Evolutionary conservation across 139 green algal species (phyloP), one percentile per base, ranked within the genome.

Genomic region (Parachlorella kessleri): DNA sequence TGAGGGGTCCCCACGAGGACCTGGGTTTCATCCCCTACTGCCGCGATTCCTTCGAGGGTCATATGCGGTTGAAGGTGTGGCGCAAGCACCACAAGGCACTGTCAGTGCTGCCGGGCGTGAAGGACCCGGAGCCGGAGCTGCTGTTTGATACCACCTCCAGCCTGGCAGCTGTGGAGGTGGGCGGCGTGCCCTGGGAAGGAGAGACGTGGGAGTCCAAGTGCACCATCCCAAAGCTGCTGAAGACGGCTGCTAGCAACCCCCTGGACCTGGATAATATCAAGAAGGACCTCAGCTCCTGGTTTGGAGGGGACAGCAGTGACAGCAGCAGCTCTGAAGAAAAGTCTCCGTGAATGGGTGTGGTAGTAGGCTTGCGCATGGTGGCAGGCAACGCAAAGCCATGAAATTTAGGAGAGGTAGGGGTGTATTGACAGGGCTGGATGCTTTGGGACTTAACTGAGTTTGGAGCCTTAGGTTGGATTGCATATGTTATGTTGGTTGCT

Each of bases 11-110:
- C 33, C 95, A 91, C 30, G 82, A 81, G 24, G 69, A 87, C 28
- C 33, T 88, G 32, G 94, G 94, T 10, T 80, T 98, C 6, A 76
- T 85, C 0, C 89, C 92, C 24, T 85, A 94, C 40, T 98, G 94
- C 84, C 85, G 89, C 75, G 95, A 99, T 88, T 96, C 92, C 23
- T 99, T 99, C 76, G 89, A 84, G 67, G 95, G 94, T 35, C 14
- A 14, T 14, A 59, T 59, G 14, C 48, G 21, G 48, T 59, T 59
- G 48, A 14, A 59, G 48, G 21, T 59, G 14, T 59, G 48, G 48
- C 48, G 48, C 48, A 59, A 59, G 48, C 48, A 18, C 14, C 14
- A 59, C 14, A 18, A 59, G 14, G 48, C 21, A 18, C 14, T 28
- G 14, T 14, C 14, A 18, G 21, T 59, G 48, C 48, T 59, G 48